These are phyloP conservation scores for Pseudogymnoascus sp. DNA, from an alignment of 2,329 filamentous ascomycete species.

Conservation along the genomic window DNA sequence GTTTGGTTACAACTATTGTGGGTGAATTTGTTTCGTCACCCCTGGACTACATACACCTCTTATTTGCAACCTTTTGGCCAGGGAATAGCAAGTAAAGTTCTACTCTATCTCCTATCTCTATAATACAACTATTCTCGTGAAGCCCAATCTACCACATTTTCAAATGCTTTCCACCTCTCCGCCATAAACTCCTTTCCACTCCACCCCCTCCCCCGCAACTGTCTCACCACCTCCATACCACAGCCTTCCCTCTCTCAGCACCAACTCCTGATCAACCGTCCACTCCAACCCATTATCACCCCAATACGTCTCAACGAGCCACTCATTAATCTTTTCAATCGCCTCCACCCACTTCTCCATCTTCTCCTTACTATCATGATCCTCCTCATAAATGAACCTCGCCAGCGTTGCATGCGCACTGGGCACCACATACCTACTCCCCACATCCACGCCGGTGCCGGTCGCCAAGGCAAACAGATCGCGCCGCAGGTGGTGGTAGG, in stretches of 20 bases:
- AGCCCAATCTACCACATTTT: neutral
- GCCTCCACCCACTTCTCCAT: conserved; percentile 55
- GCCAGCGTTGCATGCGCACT: conserved; percentile 84
- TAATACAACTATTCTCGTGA: neutral
- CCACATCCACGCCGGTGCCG: conserved; percentile 57
- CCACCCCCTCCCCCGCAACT: conserved; percentile 32
- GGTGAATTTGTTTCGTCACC: no score
- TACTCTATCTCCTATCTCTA: no score
- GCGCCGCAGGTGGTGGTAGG: conserved; percentile 81
- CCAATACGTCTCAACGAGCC: conserved; percentile 37
- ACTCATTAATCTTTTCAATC: conserved; percentile 65
- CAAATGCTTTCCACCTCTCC: neutral
- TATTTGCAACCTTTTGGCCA: no score
- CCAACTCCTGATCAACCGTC: conserved; percentile 36
- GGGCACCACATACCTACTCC: conserved; percentile 76
- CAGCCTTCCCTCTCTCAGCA: conserved; percentile 62
- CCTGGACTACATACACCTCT: neutral
- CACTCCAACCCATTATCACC: neutral
- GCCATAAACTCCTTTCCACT: neutral
- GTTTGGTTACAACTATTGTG: no score
- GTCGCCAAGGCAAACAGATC: conserved; percentile 60
- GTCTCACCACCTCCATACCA: conserved; percentile 84
- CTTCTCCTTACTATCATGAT: conserved; percentile 45
- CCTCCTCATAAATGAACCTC: conserved; percentile 62
- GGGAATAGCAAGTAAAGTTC: no score